These are phyloP conservation scores for Microthlaspi erraticum DNA, from an alignment of 345 rosid genomes.

Conservation along the genomic window DNA sequence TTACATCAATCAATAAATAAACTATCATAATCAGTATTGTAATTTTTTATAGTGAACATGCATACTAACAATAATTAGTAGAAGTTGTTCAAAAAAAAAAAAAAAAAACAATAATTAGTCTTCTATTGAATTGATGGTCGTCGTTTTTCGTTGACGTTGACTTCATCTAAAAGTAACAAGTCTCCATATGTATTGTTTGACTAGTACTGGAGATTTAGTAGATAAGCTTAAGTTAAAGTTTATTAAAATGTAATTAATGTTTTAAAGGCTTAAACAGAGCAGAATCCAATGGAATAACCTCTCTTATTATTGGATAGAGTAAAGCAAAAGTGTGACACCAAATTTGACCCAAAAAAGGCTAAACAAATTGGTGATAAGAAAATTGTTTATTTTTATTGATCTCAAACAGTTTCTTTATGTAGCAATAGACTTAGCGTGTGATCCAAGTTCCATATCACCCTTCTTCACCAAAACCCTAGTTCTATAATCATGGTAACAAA, in stretches of 20 bases:
- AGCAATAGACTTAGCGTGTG: constrained; percentile 12
- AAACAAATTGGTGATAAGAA: not conserved
- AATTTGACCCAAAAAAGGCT: not conserved
- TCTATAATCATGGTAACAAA: constrained; percentile 50
- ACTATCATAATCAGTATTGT: too few species aligned
- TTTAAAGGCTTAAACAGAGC: too few species aligned
- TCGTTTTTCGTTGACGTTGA: constrained; percentile 6
- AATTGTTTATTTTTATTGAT: not conserved
- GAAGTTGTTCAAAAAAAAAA: too few species aligned
- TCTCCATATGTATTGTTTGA: not conserved
- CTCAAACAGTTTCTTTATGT: not conserved
- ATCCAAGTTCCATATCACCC: constrained; percentile 46
- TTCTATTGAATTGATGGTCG: not conserved
- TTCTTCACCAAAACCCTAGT: constrained; percentile 39
- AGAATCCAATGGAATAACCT: too few species aligned
- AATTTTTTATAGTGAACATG: too few species aligned
- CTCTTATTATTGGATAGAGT: too few species aligned
- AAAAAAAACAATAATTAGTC: not conserved
- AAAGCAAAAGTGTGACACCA: too few species aligned
- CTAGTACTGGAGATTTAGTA: not conserved
- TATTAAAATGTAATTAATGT: too few species aligned
- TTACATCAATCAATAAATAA: too few species aligned
- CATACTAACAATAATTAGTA: too few species aligned
- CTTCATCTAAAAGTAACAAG: not conserved
- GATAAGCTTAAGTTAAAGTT: not conserved